phyloP scores from a whole-genome alignment of 2,329 filamentous ascomycete genomes.

The Zymoseptoria brevis region DNA sequence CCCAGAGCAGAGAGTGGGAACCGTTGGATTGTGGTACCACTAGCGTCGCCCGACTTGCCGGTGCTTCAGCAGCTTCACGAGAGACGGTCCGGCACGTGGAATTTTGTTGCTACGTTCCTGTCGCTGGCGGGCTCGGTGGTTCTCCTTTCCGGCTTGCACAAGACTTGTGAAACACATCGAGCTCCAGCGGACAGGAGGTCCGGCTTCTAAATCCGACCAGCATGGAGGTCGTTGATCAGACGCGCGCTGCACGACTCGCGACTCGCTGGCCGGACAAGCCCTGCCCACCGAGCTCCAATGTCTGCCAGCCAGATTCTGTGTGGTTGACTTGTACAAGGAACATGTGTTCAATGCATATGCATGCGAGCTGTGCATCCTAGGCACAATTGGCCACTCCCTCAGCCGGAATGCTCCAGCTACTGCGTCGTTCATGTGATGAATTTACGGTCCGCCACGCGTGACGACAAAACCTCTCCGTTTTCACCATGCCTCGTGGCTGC shows the following conservation, averaged over 20 bases:
- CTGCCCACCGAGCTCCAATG: too few species aligned
- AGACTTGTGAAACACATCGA: background rate
- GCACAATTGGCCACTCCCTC: too few species aligned
- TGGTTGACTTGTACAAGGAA: too few species aligned
- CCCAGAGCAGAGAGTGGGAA: background rate
- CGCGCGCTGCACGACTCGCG: background rate
- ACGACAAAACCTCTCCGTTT: background rate
- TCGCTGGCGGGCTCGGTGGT: background rate
- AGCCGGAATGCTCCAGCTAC: too few species aligned
- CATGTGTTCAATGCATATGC: too few species aligned
- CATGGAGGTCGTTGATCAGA: background rate
- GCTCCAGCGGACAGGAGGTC: background rate
- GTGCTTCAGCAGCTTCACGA: background rate
- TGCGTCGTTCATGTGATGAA: background rate
- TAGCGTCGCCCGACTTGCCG: background rate
- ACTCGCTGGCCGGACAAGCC: background rate
- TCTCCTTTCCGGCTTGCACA: background rate
- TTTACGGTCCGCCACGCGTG: background rate
- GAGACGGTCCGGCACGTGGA: background rate
- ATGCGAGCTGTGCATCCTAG: too few species aligned
- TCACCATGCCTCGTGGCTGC: background rate
- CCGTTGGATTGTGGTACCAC: background rate
- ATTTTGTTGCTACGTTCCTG: background rate
- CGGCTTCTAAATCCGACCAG: background rate
- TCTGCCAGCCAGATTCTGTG: too few species aligned